These are phyloP conservation scores for Fusarium fujikuroi DNA, from an alignment of 2,329 filamentous ascomycete species.

Conservation along the genomic window DNA sequence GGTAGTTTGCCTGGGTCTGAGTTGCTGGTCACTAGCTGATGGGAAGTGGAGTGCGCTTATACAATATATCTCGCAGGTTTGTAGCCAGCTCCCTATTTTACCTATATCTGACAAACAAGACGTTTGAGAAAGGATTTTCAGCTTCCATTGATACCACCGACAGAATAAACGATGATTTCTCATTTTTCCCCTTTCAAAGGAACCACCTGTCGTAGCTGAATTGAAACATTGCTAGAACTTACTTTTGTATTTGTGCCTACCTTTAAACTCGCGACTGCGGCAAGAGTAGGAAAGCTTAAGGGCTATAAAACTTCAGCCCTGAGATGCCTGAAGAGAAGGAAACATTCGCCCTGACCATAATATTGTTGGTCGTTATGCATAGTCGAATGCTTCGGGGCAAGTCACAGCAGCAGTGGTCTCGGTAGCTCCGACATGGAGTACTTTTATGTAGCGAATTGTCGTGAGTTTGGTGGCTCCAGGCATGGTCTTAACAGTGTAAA, in stretches of 20 bases:
- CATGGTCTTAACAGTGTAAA: neutral
- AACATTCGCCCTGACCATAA: neutral
- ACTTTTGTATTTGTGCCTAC: neutral
- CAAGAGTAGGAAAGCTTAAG: neutral
- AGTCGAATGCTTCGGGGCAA: neutral
- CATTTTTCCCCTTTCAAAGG: neutral
- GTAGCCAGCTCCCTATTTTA: neutral
- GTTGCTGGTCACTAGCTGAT: neutral
- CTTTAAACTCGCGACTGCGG: neutral
- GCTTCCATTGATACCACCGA: neutral
- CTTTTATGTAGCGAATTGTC: neutral
- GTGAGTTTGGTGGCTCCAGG: neutral
- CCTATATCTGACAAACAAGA: neutral
- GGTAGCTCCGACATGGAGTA: neutral
- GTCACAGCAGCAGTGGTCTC: neutral
- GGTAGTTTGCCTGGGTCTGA: neutral
- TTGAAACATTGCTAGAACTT: neutral
- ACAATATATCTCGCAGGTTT: neutral
- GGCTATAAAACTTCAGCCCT: neutral
- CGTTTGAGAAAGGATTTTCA: neutral
- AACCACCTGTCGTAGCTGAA: neutral
- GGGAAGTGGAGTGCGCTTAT: neutral
- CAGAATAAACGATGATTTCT: too few species aligned
- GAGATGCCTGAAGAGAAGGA: neutral
- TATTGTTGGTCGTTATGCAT: neutral